phyloP scores from a whole-genome alignment of 495 filamentous ascomycete species.

The Penicillium desertorum region DNA sequence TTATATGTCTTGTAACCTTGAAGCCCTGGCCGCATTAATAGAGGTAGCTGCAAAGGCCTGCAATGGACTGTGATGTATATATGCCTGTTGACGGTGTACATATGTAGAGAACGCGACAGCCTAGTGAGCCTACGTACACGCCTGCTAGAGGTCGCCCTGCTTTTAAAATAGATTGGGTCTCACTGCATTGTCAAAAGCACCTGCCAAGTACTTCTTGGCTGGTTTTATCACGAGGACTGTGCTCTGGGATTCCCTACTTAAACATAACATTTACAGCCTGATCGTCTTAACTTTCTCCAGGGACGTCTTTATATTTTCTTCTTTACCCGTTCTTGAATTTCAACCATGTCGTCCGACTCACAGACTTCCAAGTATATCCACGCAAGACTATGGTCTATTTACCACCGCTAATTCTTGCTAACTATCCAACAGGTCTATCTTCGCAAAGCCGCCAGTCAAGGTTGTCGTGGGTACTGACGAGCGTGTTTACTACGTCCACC shows the following conservation, averaged over 20 bases:
- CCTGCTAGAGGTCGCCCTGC: not conserved
- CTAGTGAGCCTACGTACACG: not conserved
- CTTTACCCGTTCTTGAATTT: not conserved
- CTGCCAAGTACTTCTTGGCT: conserved; percentile 3
- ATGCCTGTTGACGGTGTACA: not conserved
- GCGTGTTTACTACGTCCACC: conserved; percentile 5
- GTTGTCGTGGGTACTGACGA: conserved; percentile 3
- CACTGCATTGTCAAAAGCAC: conserved; percentile 11
- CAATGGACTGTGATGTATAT: not conserved
- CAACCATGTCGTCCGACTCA: not conserved
- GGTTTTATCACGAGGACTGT: not conserved
- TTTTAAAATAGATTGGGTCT: conserved; percentile 3
- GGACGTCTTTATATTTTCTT: not conserved
- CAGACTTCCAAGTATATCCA: not conserved
- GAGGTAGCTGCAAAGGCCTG: not conserved
- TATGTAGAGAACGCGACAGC: not conserved
- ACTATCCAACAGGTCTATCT: conserved; percentile 3
- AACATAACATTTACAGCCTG: not conserved
- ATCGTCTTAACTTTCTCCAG: not conserved
- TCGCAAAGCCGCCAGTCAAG: conserved; percentile 10
- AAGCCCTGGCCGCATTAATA: not conserved
- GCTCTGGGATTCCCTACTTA: not conserved
- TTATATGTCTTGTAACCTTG: not conserved
- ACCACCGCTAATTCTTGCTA: not conserved
- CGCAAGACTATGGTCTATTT: not conserved